A percentile compares a stretch with the other conserved stretches of the same genome.
phyloP scores from a whole-genome alignment of 768 basidiomycete species.

The Cystobasidium onofrii region DNA sequence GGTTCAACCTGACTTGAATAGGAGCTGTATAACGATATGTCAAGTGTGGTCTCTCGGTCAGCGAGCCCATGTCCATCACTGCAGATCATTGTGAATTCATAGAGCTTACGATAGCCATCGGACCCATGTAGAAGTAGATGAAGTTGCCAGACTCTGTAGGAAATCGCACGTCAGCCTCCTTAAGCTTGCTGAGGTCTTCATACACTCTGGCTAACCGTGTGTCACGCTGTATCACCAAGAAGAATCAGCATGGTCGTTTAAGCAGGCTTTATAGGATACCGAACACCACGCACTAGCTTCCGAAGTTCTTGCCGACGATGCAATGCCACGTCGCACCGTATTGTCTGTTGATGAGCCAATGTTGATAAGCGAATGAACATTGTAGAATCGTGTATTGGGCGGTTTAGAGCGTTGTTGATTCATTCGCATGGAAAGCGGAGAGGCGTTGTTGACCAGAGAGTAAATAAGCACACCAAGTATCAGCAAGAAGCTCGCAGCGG shows the following conservation, averaged over 20 bases:
- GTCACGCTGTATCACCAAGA: slow-evolving; percentile 10
- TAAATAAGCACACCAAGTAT: too few relatives aligned
- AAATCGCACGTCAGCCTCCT: not conserved
- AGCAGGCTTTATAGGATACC: not conserved
- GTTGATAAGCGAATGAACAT: not conserved
- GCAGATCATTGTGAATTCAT: too few relatives aligned
- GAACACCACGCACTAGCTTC: slow-evolving; percentile 56
- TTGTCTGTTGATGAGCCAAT: slow-evolving; percentile 44
- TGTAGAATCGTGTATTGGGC: not conserved
- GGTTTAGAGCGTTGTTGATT: not conserved
- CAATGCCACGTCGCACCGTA: slow-evolving; percentile 95
- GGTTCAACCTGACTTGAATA: slow-evolving; percentile 32
- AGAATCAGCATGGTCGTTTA: not conserved
- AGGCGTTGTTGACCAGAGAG: not conserved
- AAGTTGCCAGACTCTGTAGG: slow-evolving; percentile 88
- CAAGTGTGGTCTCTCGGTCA: too few relatives aligned
- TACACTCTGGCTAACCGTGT: not conserved
- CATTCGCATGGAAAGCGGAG: too few relatives aligned
- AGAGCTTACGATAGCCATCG: slow-evolving; percentile 69
- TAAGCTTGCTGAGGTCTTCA: not conserved
- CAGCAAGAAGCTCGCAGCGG: too few relatives aligned
- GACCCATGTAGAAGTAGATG: slow-evolving; percentile 95
- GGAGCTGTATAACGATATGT: too few relatives aligned
- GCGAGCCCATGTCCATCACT: too few relatives aligned
- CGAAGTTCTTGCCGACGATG: slow-evolving; percentile 98